These are phyloP conservation scores for Erodium chrysanthum DNA, from an alignment of 441 rosid genomes.

Conservation along the genomic window DNA sequence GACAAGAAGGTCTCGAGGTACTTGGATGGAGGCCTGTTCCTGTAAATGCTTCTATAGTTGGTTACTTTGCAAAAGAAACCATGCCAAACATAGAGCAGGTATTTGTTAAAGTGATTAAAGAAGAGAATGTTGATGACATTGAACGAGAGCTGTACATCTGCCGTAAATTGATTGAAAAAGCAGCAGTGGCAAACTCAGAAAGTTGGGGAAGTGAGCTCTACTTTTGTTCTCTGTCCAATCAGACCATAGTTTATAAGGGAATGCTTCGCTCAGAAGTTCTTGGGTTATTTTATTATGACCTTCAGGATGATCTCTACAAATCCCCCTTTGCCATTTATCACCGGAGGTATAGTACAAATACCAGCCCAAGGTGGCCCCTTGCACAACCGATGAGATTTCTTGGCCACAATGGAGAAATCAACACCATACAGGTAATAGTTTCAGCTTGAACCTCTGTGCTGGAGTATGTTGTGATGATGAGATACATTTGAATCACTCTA, in stretches of 20 bases:
- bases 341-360: constrained; percentile 92
- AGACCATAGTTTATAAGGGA: constrained; percentile 96
- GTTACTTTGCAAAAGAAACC: constrained; percentile 84
- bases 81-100: constrained; percentile 94
- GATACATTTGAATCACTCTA: constrained; percentile 17
- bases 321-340: constrained; percentile 97
- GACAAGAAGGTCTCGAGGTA: constrained; percentile 90
- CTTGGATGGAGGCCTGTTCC: constrained; percentile 99
- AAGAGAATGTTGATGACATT: constrained; percentile 73
- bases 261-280: constrained; percentile 98
- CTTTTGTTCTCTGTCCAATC: constrained; percentile 90
- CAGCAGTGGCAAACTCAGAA: constrained; percentile 39
- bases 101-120: constrained; percentile 72
- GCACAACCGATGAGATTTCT: constrained; percentile 99
- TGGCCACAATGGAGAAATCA: constrained; percentile 99
- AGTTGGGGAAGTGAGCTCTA: constrained; percentile 87
- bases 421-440: constrained; percentile 74
- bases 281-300: constrained; percentile 75
- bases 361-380: constrained; percentile 99
- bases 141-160: constrained; percentile 93
- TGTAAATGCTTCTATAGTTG: constrained; percentile 73
- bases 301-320: constrained; percentile 59
- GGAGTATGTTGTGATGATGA: constrained; percentile 12
- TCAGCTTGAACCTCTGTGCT: constrained; percentile 11
- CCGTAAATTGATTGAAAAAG: constrained; percentile 76